A percentile compares a stretch with the other conserved stretches of the same genome.
phyloP scores from a whole-genome alignment of 371 early-diverging fungal genomes.

The Syncephalastrum racemosum region DNA sequence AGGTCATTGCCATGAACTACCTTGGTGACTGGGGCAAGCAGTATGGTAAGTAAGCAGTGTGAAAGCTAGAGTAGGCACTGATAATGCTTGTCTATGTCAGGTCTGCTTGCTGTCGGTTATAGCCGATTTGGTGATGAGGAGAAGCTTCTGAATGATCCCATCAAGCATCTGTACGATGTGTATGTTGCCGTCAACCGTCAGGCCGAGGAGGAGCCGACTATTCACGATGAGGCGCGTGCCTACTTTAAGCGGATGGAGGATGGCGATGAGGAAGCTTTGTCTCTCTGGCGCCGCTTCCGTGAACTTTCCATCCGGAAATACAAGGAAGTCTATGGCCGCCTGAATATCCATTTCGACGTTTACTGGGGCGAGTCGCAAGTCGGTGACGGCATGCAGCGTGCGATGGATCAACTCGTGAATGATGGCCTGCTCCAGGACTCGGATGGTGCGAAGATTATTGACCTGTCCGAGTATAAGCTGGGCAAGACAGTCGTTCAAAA shows the following conservation, averaged over 20 bases:
- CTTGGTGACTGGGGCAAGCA: slow-evolving; percentile 99
- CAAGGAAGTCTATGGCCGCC: slow-evolving; percentile 89
- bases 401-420: slow-evolving; percentile 73
- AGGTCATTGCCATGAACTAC: slow-evolving; percentile 95
- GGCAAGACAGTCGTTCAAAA: slow-evolving; percentile 90
- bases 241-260: slow-evolving; percentile 99
- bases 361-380: slow-evolving; percentile 99
- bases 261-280: slow-evolving; percentile 85
- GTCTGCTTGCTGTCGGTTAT: slow-evolving; percentile 94
- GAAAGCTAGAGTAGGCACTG: background rate
- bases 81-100: slow-evolving; percentile 19
- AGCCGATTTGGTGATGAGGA: slow-evolving; percentile 80
- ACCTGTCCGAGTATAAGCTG: slow-evolving; percentile 83
- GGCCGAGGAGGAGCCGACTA: slow-evolving; percentile 67
- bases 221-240: slow-evolving; percentile 91
- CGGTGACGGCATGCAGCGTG: slow-evolving; percentile 74
- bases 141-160: slow-evolving; percentile 80
- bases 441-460: slow-evolving; percentile 88
- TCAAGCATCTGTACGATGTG: slow-evolving; percentile 93
- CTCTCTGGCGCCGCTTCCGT: slow-evolving; percentile 93
- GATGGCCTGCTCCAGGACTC: slow-evolving; percentile 73
- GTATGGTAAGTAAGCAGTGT: slow-evolving; percentile 65
- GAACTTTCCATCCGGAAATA: slow-evolving; percentile 95
- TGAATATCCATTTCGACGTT: slow-evolving; percentile 96
- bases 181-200: slow-evolving; percentile 91